These are phyloP conservation scores for Diaporthe citriasiana DNA, from an alignment of 2,329 filamentous ascomycete genomes.

Conservation along the genomic window DNA sequence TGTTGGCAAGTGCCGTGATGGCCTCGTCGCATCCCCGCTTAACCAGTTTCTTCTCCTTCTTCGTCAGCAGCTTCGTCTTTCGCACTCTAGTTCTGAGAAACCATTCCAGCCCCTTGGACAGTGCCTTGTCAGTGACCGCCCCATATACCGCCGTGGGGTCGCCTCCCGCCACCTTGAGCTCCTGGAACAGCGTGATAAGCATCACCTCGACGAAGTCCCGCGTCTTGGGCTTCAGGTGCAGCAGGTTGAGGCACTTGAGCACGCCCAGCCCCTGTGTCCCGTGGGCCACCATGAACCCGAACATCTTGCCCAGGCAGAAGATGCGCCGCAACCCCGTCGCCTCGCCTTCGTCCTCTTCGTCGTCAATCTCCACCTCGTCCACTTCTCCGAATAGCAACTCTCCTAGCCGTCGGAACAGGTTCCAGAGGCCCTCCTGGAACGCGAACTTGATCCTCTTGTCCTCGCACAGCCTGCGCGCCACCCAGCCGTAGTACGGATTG, in stretches of 20 bases:
- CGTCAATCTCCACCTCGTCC: slow-evolving; percentile 67
- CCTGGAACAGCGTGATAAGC: slow-evolving; percentile 80
- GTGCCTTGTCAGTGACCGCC: slow-evolving; percentile 72
- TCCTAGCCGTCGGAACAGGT: slow-evolving; percentile 87
- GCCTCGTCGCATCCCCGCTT: slow-evolving; percentile 62
- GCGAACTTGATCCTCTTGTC: slow-evolving; percentile 84
- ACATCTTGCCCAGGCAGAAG: slow-evolving; percentile 68
- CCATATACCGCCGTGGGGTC: slow-evolving; percentile 75
- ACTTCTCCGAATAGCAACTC: slow-evolving; percentile 78
- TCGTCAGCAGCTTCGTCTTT: slow-evolving; percentile 70
- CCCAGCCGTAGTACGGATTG: slow-evolving; percentile 93
- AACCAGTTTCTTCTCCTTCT: slow-evolving; percentile 64
- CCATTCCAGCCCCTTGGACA: slow-evolving; percentile 82
- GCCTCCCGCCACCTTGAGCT: slow-evolving; percentile 56
- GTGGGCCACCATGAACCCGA: slow-evolving; percentile 64
- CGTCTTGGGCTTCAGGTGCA: slow-evolving; percentile 82
- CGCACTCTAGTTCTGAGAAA: slow-evolving; percentile 83
- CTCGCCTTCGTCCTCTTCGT: slow-evolving; percentile 66
- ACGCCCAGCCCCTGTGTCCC: slow-evolving; percentile 62
- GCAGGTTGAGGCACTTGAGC: slow-evolving; percentile 81
- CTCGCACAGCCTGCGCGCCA: slow-evolving; percentile 82
- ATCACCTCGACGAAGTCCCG: slow-evolving; percentile 85
- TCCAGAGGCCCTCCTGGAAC: slow-evolving; percentile 90
- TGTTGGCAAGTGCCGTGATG: slow-evolving; percentile 52
- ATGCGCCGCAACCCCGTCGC: slow-evolving; percentile 64